Evolutionary conservation across 2,329 filamentous ascomycete genomes (phyloP).

Genomic region (Graphiopsis chlorocephala): DNA sequence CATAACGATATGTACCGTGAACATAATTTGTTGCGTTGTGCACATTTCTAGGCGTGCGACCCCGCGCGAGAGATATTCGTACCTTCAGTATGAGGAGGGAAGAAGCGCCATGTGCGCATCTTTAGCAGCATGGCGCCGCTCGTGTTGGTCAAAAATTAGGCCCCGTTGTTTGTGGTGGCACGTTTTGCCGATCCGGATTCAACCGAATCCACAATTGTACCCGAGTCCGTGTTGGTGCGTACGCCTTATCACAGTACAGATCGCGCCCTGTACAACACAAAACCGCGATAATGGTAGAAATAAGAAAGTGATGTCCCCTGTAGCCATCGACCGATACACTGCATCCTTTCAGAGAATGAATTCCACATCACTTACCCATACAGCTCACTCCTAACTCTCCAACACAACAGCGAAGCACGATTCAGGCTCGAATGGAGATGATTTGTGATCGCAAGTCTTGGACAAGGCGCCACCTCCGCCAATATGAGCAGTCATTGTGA

Average conservation of each 20-base stretch:
- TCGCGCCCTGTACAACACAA: neutral
- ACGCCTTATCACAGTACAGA: neutral
- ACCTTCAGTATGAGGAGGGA: no score
- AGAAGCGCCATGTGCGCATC: neutral
- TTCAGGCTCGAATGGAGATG: neutral
- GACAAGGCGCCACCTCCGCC: neutral
- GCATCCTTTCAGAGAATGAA: neutral
- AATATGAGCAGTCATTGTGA: neutral
- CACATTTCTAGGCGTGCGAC: neutral
- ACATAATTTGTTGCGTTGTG: neutral
- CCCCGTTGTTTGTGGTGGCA: neutral
- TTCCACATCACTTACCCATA: neutral
- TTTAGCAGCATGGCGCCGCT: neutral
- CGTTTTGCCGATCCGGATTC: neutral
- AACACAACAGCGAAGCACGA: neutral
- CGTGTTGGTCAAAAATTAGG: neutral
- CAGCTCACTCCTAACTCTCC: neutral
- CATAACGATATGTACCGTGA: neutral
- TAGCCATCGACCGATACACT: neutral
- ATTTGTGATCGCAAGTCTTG: neutral
- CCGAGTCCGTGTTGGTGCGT: neutral
- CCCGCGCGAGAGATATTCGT: neutral
- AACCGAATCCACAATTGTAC: neutral
- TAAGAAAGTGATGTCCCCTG: neutral
- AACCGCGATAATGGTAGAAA: neutral